Base-by-base conservation (phyloP, 306 rosid genomes). In the Psophocarpus tetragonolobus region DNA sequence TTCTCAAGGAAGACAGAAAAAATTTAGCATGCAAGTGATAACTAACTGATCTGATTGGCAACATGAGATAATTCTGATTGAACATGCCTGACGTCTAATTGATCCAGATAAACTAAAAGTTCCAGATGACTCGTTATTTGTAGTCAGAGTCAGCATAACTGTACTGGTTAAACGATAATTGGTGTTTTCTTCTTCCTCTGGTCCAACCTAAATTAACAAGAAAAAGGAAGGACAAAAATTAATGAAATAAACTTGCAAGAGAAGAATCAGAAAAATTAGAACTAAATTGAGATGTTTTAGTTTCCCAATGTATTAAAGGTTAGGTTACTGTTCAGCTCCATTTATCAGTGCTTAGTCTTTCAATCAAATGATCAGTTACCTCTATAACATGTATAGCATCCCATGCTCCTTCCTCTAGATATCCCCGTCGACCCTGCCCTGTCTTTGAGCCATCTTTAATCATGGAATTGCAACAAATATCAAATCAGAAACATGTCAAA, bases 321-420 rank as follows among this genome's bases (percentile, higher is more conserved):
- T 32, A 65, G 38, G 69, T 18, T 32, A 15, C 8, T 64, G 24
- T 68, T 72, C 61, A 71, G 32, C 53, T 36, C 58, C 35, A 57
- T 61, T 20, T 17, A 73, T 44, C 29, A 66, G 2, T 38, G 69
- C 17, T 23, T 62, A 41, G 61, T 70, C 32, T 73, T 35, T 68
- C n/a, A 64, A 71, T 56, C 14, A 26, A 30, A 58, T 47, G 74
- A 42, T 24, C 66, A 41, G 74, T 74, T 84, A 95, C 97, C 97
- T 95, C 97, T 77, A 92, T 92, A 38, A 95, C 97, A 88, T 95
- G 98, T 81, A 95, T 92, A 61, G 98, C 98, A 88, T 95, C 98
- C 98, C 98, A 95, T 65, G 97, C 92, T 77, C 98, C 98, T 83
- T 95, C 98, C 87, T 95, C 91, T 76, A 95, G 83, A 83, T 87